These are phyloP conservation scores for Leptographium radiaticola DNA, from an alignment of 2,329 filamentous ascomycete genomes.

Conservation along the genomic window DNA sequence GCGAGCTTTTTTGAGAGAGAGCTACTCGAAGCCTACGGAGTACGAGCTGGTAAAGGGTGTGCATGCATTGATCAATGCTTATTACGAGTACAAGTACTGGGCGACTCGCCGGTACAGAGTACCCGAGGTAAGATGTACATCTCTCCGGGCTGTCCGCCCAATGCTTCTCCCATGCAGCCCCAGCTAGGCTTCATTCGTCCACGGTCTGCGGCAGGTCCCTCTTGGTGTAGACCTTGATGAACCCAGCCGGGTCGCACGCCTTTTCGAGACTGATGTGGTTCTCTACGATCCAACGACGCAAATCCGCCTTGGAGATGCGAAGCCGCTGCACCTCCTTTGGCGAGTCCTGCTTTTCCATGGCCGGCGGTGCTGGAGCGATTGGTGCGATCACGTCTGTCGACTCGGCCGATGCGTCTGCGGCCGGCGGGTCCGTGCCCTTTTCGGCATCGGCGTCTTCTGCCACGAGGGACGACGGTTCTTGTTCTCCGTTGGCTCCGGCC, in stretches of 20 bases:
- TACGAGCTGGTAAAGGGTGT: not conserved
- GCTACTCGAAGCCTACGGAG: too few species aligned
- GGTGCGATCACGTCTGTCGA: conserved; percentile 10
- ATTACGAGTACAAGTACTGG: not conserved
- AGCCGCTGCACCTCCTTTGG: conserved; percentile 29
- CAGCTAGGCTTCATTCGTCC: conserved; percentile 18
- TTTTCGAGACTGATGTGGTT: conserved; percentile 50
- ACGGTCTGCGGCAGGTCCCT: conserved; percentile 23
- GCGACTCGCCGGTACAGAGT: not conserved
- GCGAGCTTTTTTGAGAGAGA: too few species aligned
- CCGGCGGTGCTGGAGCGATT: not conserved
- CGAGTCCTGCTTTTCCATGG: conserved; percentile 11
- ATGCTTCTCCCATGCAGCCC: not conserved
- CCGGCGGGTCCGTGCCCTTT: conserved; percentile 2
- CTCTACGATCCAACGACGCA: conserved; percentile 53
- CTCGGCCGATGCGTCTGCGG: conserved; percentile 4
- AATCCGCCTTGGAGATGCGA: conserved; percentile 36
- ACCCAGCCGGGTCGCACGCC: conserved; percentile 62
- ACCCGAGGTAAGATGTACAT: not conserved
- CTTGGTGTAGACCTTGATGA: conserved; percentile 53
- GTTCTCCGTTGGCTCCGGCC: conserved; percentile 1
- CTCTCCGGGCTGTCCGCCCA: not conserved
- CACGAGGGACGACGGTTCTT: conserved; percentile 2
- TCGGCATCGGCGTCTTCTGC: not conserved
- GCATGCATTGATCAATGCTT: not conserved